Base-by-base conservation (phyloP, 176 grass and related monocot species). In the Cocos nucifera region DNA sequence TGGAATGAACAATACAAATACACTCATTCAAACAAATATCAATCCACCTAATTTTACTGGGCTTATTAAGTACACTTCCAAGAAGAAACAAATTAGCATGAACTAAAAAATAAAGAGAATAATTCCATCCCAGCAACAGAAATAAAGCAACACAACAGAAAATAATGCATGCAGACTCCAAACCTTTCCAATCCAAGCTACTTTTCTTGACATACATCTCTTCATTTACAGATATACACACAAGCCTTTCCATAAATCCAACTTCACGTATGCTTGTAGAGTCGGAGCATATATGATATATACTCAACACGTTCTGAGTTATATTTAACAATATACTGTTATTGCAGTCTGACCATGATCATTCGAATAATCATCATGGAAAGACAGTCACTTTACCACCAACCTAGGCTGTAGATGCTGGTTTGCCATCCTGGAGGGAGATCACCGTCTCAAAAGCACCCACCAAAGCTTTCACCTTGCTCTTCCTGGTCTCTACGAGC, bases 361-460 rank as follows among this genome's bases (percentile, higher is more conserved):
- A 64, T 69, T 51, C 35, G 27, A 64, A 51, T 57, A 44, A 44
- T 44, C 10, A 44, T 44, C 35, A 44, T 44, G 9, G 9, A 44
- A 44, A 44, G 35, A 12, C 35, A 14, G 35, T 12, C 10, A 14
- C 35, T 44, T 44, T 44, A 44, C 35, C 65, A 24, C 26, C 48
- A 71, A 66, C 48, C 21, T 89, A 76, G 63, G 65, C 39, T 72
- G 74, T 78, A 59, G 74, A 79, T 67, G 79, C 29, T 48, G 79
- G 81, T 52, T 85, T 98, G 10, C 84, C 57, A 50, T 98, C 87
- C 53, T 98, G 93, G 23, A 98, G 87, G 66, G 82, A 91, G 22
- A 98, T 98, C 70, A 98, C 93, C 8, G 82, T 98, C 75, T 98
- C 87, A 61, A 97, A 97, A 58, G 92, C 92, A 55, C 87, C 92